Evolutionary conservation across 371 early-diverging fungal genomes (phyloP), one percentile per base, ranked within the genome.

Genomic region (Mortierella sp.): DNA sequence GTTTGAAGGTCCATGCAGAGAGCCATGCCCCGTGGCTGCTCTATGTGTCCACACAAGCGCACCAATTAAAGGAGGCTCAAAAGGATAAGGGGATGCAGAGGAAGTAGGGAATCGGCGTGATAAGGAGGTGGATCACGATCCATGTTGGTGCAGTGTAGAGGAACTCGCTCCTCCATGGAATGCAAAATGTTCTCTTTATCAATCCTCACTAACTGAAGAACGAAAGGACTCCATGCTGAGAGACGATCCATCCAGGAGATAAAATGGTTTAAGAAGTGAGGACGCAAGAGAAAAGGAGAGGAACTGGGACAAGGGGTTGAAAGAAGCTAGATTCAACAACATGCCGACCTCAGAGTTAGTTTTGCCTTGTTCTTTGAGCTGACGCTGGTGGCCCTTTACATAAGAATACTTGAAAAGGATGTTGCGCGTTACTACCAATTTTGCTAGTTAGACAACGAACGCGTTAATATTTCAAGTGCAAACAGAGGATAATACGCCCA

Each of bases 91-190:
- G n/a, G n/a, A n/a, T n/a, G n/a, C n/a, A n/a, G n/a, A n/a, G n/a
- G n/a, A n/a, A n/a, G n/a, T n/a, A n/a, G n/a, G n/a, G n/a, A 48
- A 43, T 54, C 42, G 49, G 60, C 42, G 32, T n/a, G 37, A 3
- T 41, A 60, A 57, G 53, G 46, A n/a, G 48, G 53, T 28, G 31
- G 52, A 58, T 44, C 32, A 39, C 24, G 14, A 19, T 23, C 28
- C 32, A 41, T 55, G 54, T 48, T 11, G 60, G 54, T 54, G 50
- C 56, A 34, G 56, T 56, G 48, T 50, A 70, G 70, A 62, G 58
- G 70, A 62, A 48, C 15, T 41, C 9, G n/a, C 42, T 62, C 62
- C 62, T 62, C 53, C 34, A 44, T 23, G 56, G 30, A 49, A 49
- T 27, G 27, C n/a, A 49, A 15, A 49, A 26, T 8, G 27, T 21